Evolutionary conservation across 164 flowering plant species (phyloP), one percentile per base, ranked within the genome.

Genomic region (Nymphaea thermarum): DNA sequence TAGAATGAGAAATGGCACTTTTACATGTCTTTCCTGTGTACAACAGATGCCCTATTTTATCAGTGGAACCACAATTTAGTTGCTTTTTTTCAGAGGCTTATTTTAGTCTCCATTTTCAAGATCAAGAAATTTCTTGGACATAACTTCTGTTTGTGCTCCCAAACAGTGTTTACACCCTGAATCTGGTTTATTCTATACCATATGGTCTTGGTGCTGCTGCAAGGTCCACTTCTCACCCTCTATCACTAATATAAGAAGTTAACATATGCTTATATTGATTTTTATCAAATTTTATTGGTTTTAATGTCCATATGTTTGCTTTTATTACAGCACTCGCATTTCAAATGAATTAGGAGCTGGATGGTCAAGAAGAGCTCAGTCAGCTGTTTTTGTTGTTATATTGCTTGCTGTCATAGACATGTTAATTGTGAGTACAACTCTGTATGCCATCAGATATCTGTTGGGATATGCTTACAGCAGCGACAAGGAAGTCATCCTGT

Each of bases 341-440:
- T 87, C 98, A 60, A 93, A 93, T 76, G 96, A 86, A 71, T 73
- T 93, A 60, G 98, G 98, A 72, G 92, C 93, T 63, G 94, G 90
- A 66, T 85, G 83, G 5, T 80, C 88, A 41, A 78, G 77, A 53
- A 83, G 76, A 3, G 97, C 97, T 41, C 84, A 81, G 3, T 8
- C 77, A 42, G 88, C 90, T 63, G 91, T 82, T 3, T 60, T 16
- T 42, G 81, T 78, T 1, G 79, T 68, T 42, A 73, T 87, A 81
- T 10, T 16, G 16, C 57, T 89, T 41, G 73, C 90, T 15, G 68
- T 81, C 10, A 36, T 65, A 4, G 88, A 82, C 73, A 45, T 81
- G 6, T 2, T 74, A 12, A 59, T 79, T 12, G 77, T 87, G 5
- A 85, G 89, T 78, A 2, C 79, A 12, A 64, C 69, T 15, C 77